Conservation (phyloP, 352 stramenopile species). For the Globisporangium polare region DNA sequence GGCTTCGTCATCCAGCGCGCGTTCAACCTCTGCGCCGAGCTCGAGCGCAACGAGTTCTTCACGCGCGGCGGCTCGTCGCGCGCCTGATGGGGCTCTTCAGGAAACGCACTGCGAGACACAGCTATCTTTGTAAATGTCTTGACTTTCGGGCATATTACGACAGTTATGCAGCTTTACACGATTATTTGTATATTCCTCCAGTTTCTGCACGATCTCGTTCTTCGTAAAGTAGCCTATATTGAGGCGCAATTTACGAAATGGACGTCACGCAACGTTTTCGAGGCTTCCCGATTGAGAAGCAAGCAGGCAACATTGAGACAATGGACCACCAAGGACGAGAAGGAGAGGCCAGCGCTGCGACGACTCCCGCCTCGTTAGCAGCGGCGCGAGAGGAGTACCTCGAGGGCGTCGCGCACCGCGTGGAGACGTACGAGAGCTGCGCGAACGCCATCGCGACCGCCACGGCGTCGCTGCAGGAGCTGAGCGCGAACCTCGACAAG, state of each 20-base stretch:
- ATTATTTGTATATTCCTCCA: too few relatives aligned
- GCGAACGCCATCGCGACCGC: conserved; percentile 40
- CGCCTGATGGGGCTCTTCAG: conserved; percentile 3
- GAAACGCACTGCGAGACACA: too few relatives aligned
- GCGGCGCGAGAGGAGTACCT: conserved; percentile 41
- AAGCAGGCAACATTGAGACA: neutral
- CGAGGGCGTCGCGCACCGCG: conserved; percentile 34
- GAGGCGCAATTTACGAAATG: neutral
- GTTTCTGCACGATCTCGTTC: neutral
- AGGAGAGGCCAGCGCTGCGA: conserved; percentile 4
- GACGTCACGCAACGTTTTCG: neutral
- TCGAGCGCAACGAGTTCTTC: conserved; percentile 70
- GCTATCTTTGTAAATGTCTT: too few relatives aligned
- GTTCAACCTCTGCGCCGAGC: conserved; percentile 62
- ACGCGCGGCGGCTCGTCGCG: conserved; percentile 26
- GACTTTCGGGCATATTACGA: too few relatives aligned
- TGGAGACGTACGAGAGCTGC: conserved; percentile 68
- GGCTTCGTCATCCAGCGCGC: conserved; percentile 46
- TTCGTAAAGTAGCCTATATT: too few relatives aligned
- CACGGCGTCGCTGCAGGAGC: conserved; percentile 59
- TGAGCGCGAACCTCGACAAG: conserved; percentile 54
- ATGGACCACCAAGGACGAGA: conserved; percentile 17
- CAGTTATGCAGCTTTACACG: too few relatives aligned
- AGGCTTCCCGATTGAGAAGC: too few relatives aligned
- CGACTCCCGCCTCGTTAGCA: neutral